phyloP scores from a whole-genome alignment of 495 filamentous ascomycete genomes.

The Xylaria telfairii region DNA sequence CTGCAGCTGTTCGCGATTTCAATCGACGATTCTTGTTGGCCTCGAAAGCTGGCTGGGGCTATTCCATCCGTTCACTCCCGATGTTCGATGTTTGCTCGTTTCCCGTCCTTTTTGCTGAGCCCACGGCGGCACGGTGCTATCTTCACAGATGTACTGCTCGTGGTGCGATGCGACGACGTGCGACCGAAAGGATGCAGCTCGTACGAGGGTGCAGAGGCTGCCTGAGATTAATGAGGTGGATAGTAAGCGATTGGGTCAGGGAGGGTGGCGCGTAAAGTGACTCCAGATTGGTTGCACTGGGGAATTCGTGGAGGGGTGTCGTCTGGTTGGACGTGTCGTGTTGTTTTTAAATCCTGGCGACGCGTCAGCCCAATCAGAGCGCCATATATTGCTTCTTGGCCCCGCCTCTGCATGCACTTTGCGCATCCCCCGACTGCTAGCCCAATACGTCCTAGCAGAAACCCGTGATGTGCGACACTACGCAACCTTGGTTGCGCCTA shows the following conservation, averaged over 20 bases:
- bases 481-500: background rate
- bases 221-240: slow-evolving; percentile 35
- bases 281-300: slow-evolving; percentile 34
- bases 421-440: slow-evolving; percentile 1
- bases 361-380: slow-evolving; percentile 25
- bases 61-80: background rate
- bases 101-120: background rate
- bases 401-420: slow-evolving; percentile 24
- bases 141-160: slow-evolving; percentile 21
- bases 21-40: slow-evolving; percentile 16
- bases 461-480: background rate
- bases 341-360: slow-evolving; percentile 23
- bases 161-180: slow-evolving; percentile 24
- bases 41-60: background rate
- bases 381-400: background rate
- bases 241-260: slow-evolving; percentile 34
- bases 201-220: slow-evolving; percentile 32
- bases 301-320: slow-evolving; percentile 16
- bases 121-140: slow-evolving; percentile 10
- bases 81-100: background rate
- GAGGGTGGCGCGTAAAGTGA: slow-evolving; percentile 33
- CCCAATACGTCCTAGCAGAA: background rate
- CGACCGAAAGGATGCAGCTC: slow-evolving; percentile 20
- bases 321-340: slow-evolving; percentile 23
- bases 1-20: slow-evolving; percentile 7